Percentiles rank a stretch among this genome's conserved stretches.
Evolutionary conservation across 2,329 filamentous ascomycete genomes (phyloP).

Genomic region (Fusarium sp.): DNA sequence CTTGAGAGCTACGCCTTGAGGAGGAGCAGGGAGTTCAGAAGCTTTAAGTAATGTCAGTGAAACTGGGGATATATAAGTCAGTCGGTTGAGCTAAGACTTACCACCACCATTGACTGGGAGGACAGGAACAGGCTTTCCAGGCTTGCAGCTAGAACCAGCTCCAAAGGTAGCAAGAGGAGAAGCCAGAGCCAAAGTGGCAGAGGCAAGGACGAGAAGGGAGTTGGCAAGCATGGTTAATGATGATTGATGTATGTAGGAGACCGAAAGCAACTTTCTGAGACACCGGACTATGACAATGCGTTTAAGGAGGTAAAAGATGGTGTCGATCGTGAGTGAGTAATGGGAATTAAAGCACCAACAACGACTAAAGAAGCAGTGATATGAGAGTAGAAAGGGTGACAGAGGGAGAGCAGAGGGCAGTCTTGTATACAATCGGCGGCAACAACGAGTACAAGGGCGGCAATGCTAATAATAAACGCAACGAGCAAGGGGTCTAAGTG

Average conservation of each 20-base stretch:
- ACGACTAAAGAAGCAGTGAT: constrained; percentile 13
- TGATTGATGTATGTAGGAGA: constrained; percentile 3
- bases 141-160: constrained; percentile 26
- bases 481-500: constrained; percentile 32
- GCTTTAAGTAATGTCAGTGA: constrained; percentile 43
- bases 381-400: not conserved
- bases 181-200: constrained; percentile 46
- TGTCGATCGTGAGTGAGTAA: constrained; percentile 27
- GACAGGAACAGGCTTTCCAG: constrained; percentile 31
- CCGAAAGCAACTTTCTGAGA: constrained; percentile 21
- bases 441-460: constrained; percentile 32
- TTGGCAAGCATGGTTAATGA: constrained; percentile 47
- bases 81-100: constrained; percentile 38
- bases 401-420: constrained; percentile 16
- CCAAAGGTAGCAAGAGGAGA: constrained; percentile 37
- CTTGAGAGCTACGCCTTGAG: constrained; percentile 54
- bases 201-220: constrained; percentile 46
- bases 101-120: constrained; percentile 53
- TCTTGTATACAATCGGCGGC: constrained; percentile 33
- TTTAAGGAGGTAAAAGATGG: constrained; percentile 18
- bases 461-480: constrained; percentile 45
- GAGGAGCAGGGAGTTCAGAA: constrained; percentile 55
- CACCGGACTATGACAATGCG: constrained; percentile 5
- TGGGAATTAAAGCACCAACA: constrained; percentile 25
- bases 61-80: not conserved